Percentiles rank a stretch among this genome's conserved stretches.
phyloP scores from a whole-genome alignment of 129 eudicot genomes.

The Artemisia tridentata region DNA sequence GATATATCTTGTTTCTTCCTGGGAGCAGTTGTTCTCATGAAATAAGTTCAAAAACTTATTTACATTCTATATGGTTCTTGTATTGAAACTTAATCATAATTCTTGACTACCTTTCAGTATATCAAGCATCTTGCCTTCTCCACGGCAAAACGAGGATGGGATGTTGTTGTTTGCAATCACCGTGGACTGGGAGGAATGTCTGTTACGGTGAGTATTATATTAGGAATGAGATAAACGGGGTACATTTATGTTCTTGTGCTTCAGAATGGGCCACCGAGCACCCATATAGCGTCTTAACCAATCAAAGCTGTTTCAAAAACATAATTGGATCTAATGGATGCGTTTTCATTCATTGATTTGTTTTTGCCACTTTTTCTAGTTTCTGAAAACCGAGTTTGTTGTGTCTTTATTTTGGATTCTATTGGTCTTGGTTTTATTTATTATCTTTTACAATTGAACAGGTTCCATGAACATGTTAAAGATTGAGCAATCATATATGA shows the following conservation, averaged over 20 bases:
- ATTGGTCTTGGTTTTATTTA: background rate
- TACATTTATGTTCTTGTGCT: background rate
- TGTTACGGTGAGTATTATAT: conserved; percentile 66
- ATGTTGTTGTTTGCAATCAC: conserved; percentile 88
- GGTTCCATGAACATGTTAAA: background rate
- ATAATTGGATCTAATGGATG: background rate
- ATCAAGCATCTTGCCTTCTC: conserved; percentile 75
- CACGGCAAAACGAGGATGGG: conserved; percentile 77
- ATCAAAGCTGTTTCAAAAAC: background rate
- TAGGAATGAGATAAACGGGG: background rate
- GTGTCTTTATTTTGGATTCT: background rate
- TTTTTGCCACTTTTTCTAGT: background rate
- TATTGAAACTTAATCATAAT: conserved; percentile 15
- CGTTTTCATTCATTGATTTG: background rate
- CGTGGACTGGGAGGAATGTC: conserved; percentile 94
- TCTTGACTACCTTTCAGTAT: conserved; percentile 46
- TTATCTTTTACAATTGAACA: background rate
- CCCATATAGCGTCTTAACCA: background rate
- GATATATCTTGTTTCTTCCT: background rate
- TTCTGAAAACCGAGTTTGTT: background rate
- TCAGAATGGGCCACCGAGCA: background rate
- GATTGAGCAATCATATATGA: too few relatives aligned
- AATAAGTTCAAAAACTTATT: conserved; percentile 3
- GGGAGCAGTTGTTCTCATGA: background rate
- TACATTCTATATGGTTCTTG: conserved; percentile 5